A percentile compares a stretch with the other conserved stretches of the same genome.
These are phyloP conservation scores for Trametes coccinea DNA, from an alignment of 768 basidiomycete species.

Conservation along the genomic window DNA sequence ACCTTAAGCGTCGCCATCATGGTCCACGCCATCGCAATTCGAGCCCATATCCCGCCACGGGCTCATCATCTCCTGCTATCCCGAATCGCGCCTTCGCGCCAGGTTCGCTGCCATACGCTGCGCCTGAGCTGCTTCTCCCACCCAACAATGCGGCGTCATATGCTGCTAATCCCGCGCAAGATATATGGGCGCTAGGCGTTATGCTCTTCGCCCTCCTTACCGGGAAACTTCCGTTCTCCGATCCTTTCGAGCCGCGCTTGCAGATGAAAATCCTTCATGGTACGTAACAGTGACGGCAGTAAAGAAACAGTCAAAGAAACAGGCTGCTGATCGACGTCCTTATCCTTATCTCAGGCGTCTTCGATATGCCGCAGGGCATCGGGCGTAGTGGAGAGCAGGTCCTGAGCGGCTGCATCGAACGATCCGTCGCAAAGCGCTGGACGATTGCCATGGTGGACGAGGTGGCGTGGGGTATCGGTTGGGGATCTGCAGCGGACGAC, in stretches of 20 bases:
- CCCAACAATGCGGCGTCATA: conserved; percentile 42
- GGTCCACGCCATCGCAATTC: conserved; percentile 51
- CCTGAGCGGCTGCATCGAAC: conserved; percentile 78
- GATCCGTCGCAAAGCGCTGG: conserved; percentile 65
- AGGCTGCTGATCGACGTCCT: conserved; percentile 8
- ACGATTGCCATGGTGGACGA: conserved; percentile 79
- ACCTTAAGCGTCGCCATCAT: conserved; percentile 39
- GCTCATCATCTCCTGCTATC: conserved; percentile 33
- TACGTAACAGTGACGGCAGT: conserved; percentile 31
- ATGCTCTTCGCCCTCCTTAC: conserved; percentile 84
- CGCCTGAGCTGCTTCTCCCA: conserved; percentile 82
- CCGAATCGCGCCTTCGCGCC: conserved; percentile 55
- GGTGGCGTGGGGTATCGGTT: conserved; percentile 78
- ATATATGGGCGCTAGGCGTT: conserved; percentile 95
- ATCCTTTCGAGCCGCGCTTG: conserved; percentile 88
- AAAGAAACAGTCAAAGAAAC: not conserved
- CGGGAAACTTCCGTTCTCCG: conserved; percentile 83
- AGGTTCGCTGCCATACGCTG: conserved; percentile 88
- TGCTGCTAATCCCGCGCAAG: conserved; percentile 70
- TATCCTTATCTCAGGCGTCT: conserved; percentile 49
- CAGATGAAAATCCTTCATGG: conserved; percentile 91
- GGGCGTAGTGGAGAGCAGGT: conserved; percentile 67
- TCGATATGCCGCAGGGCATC: conserved; percentile 55
- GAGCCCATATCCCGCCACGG: conserved; percentile 38
- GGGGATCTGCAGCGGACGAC: conserved; percentile 51